A percentile compares a stretch with the other conserved stretches of the same genome.
Conservation (phyloP, 352 stramenopile species). For the Vaucheria bursata region DNA sequence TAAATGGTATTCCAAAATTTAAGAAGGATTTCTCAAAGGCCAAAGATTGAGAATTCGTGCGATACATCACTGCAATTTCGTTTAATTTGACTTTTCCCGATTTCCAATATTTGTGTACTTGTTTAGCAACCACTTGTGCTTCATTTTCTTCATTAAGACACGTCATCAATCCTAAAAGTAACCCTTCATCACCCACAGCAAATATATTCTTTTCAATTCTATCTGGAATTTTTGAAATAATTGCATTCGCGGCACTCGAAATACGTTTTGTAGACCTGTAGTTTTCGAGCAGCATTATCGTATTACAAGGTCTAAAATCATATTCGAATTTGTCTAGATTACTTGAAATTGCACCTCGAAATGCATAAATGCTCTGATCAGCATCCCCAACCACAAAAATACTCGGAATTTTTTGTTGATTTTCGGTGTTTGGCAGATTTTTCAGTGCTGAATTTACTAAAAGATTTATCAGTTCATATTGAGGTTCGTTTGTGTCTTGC, state of each 20-base stretch:
- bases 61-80: slow-evolving; percentile 44
- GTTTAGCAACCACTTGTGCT: slow-evolving; percentile 10
- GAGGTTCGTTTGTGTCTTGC: slow-evolving; percentile 60
- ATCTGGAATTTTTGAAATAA: background rate
- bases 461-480: slow-evolving; percentile 60
- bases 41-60: slow-evolving; percentile 42
- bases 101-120: slow-evolving; percentile 25
- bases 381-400: slow-evolving; percentile 63
- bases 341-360: slow-evolving; percentile 57
- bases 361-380: slow-evolving; percentile 66
- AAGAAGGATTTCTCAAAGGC: slow-evolving; percentile 37
- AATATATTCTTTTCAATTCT: background rate
- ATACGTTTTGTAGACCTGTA: slow-evolving; percentile 46
- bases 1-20: slow-evolving; percentile 21
- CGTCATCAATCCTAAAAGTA: background rate
- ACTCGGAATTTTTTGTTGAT: slow-evolving; percentile 14
- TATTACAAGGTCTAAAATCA: slow-evolving; percentile 51
- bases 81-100: slow-evolving; percentile 10
- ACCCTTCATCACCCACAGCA: background rate
- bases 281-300: slow-evolving; percentile 32
- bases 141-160: slow-evolving; percentile 16
- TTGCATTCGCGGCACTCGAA: slow-evolving; percentile 2
- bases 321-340: slow-evolving; percentile 50
- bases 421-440: background rate
- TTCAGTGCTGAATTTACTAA: slow-evolving; percentile 30